Conservation (phyloP, 352 stramenopile genomes). For the Peronospora belbahrii region DNA sequence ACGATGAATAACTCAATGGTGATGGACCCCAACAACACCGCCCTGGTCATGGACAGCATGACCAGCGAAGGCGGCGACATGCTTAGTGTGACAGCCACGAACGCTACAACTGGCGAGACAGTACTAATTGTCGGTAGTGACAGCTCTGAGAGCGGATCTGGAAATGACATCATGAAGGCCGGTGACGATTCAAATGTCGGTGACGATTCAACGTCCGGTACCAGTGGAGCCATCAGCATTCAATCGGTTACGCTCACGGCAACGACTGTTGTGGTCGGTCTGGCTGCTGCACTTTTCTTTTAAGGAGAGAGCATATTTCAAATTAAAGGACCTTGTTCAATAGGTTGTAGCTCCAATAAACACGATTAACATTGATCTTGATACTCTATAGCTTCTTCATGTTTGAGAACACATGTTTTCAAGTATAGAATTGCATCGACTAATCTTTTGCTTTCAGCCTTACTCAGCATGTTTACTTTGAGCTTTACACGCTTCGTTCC, state of each 20-base stretch:
- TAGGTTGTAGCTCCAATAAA: slow-evolving; percentile 27
- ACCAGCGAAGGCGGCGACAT: neutral
- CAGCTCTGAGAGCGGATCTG: slow-evolving; percentile 12
- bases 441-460: slow-evolving; percentile 39
- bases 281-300: slow-evolving; percentile 21
- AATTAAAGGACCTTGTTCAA: slow-evolving; percentile 6
- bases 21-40: neutral
- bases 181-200: slow-evolving; percentile 19
- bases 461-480: slow-evolving; percentile 58
- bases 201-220: slow-evolving; percentile 5
- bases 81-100: neutral
- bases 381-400: slow-evolving; percentile 4
- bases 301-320: slow-evolving; percentile 16
- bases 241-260: slow-evolving; percentile 16
- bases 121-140: neutral
- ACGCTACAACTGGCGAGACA: neutral
- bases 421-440: slow-evolving; percentile 17
- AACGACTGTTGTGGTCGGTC: slow-evolving; percentile 9
- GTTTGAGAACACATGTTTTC: slow-evolving; percentile 11
- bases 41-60: neutral
- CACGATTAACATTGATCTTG: slow-evolving; percentile 15
- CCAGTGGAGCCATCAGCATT: slow-evolving; percentile 9
- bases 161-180: slow-evolving; percentile 1
- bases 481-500: slow-evolving; percentile 44
- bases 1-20: neutral